A percentile compares a stretch with the other conserved stretches of the same genome.
Conservation (phyloP, 176 grass and related monocot genomes). For the Themeda triandra region DNA sequence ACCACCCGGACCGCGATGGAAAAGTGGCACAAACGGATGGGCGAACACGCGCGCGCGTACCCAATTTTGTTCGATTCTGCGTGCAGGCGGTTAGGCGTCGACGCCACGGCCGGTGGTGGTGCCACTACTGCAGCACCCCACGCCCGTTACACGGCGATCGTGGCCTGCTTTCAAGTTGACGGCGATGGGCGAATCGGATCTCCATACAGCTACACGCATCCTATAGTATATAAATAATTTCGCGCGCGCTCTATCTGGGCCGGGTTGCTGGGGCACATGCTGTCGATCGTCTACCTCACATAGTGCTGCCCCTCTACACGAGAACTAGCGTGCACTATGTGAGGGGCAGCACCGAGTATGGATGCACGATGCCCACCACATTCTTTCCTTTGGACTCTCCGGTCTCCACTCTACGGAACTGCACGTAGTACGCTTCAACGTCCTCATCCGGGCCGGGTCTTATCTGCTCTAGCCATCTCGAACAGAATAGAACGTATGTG, state of each 20-base stretch:
- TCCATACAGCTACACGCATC: not conserved
- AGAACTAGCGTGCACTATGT: not conserved
- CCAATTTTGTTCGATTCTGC: no score
- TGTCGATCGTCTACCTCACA: not conserved
- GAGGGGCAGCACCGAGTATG: not conserved
- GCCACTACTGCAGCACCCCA: not conserved
- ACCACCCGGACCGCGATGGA: not conserved
- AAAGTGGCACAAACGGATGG: not conserved
- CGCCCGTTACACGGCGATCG: not conserved
- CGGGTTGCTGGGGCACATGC: not conserved
- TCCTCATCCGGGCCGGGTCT: no score
- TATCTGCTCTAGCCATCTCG: no score
- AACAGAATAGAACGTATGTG: no score
- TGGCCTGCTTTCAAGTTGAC: not conserved
- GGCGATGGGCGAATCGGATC: constrained; percentile 10
- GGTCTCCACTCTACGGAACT: no score
- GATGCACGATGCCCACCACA: not conserved
- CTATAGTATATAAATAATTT: no score
- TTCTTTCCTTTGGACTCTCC: not conserved
- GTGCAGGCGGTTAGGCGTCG: not conserved
- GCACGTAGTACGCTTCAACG: no score
- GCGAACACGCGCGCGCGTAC: no score
- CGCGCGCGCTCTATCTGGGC: not conserved
- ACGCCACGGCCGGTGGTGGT: not conserved
- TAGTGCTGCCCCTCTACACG: constrained; percentile 29